A percentile compares a stretch with the other conserved stretches of the same genome.
Conservation (phyloP, 1,139 yeast species). For the Candida dubliniensis region DNA sequence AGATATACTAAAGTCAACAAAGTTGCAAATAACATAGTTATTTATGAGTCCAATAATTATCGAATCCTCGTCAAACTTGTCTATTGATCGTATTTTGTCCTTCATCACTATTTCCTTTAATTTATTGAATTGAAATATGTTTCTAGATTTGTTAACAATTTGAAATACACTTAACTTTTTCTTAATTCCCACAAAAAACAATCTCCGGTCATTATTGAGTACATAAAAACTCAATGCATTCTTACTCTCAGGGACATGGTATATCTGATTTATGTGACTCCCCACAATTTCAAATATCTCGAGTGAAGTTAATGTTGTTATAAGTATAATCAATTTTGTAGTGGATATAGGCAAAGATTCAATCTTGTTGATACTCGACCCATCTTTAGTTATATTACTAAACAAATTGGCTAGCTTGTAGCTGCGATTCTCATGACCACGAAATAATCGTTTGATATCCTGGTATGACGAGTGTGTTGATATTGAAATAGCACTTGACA, state of each 20-base stretch:
- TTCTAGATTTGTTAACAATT: slow-evolving; percentile 31
- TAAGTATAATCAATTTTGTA: slow-evolving; percentile 27
- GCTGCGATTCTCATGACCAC: slow-evolving; percentile 8
- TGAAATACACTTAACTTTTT: slow-evolving; percentile 32
- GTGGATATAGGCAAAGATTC: slow-evolving; percentile 18
- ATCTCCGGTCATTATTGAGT: slow-evolving; percentile 19
- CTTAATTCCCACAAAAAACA: slow-evolving; percentile 31
- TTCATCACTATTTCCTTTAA: slow-evolving; percentile 29
- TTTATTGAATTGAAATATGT: slow-evolving; percentile 29
- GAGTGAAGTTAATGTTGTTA: slow-evolving; percentile 27
- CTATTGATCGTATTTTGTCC: slow-evolving; percentile 25
- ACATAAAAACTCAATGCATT: slow-evolving; percentile 16
- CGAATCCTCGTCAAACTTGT: slow-evolving; percentile 14
- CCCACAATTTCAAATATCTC: slow-evolving; percentile 38
- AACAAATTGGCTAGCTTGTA: slow-evolving; percentile 17
- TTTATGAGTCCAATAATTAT: slow-evolving; percentile 28
- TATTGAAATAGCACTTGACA: slow-evolving; percentile 8
- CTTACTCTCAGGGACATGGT: slow-evolving; percentile 28
- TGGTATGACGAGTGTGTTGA: slow-evolving; percentile 24
- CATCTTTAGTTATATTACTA: slow-evolving; percentile 24
- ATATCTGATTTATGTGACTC: slow-evolving; percentile 32
- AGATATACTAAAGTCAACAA: slow-evolving; percentile 19
- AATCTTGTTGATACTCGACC: slow-evolving; percentile 22
- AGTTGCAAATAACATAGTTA: slow-evolving; percentile 31
- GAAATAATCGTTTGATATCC: slow-evolving; percentile 19